These are phyloP conservation scores for Glycine soja DNA, from an alignment of 306 rosid genomes.

Conservation along the genomic window DNA sequence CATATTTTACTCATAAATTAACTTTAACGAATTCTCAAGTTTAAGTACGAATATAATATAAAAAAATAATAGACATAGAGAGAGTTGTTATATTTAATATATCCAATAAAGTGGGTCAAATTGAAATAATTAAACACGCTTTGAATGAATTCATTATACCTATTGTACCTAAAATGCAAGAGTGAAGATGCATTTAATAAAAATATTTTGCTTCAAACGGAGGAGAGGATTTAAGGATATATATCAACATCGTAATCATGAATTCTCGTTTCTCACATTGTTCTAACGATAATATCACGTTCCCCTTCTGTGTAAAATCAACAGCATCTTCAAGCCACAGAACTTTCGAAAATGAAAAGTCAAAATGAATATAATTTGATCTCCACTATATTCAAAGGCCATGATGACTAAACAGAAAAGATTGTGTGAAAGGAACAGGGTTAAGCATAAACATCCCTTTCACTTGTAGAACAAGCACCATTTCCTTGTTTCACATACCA, in stretches of 20 bases:
- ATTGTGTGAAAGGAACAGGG: constrained; percentile 47
- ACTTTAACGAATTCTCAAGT: no score
- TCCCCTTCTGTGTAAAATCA: constrained; percentile 14
- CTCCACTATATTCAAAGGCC: constrained; percentile 36
- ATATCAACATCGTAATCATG: not conserved
- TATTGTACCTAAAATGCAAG: not conserved
- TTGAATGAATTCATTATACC: not conserved
- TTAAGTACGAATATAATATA: no score
- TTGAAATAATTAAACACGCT: not conserved
- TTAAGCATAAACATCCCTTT: constrained; percentile 42
- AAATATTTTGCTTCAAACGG: not conserved
- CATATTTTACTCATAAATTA: no score
- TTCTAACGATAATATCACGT: not conserved
- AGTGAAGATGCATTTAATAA: not conserved
- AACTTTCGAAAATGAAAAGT: constrained; percentile 39
- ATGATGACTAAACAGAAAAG: constrained; percentile 45
- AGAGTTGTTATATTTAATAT: no score
- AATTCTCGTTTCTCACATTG: not conserved
- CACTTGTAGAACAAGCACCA: constrained; percentile 43
- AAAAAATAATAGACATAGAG: no score
- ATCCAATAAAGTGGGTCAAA: not conserved
- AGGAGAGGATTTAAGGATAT: not conserved
- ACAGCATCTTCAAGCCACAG: constrained; percentile 16
- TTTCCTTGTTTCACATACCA: constrained; percentile 16
- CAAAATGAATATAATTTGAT: constrained; percentile 35